Evolutionary conservation across 2,329 filamentous ascomycete genomes (phyloP).

Genomic region (Exophiala aquamarina): DNA sequence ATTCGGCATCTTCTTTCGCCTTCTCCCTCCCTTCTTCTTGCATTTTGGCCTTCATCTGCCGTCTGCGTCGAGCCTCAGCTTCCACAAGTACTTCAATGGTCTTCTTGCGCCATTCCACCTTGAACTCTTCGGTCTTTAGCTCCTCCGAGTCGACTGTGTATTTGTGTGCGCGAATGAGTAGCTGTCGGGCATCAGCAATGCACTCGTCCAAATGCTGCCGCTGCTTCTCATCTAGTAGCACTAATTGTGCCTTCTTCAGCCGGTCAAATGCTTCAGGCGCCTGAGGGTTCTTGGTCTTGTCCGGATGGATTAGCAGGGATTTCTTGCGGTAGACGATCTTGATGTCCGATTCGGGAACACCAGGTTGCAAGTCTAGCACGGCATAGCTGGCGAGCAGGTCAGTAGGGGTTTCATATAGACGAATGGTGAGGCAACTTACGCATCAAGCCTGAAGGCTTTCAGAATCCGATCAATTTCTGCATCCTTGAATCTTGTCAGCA

Average conservation of each 20-base stretch:
- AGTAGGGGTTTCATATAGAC: slow-evolving; percentile 6
- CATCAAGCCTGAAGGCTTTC: slow-evolving; percentile 79
- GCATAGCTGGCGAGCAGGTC: slow-evolving; percentile 64
- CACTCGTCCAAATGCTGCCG: slow-evolving; percentile 85
- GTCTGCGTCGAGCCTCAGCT: slow-evolving; percentile 78
- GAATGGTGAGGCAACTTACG: slow-evolving; percentile 45
- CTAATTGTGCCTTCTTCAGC: slow-evolving; percentile 88
- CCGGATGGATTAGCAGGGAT: slow-evolving; percentile 97
- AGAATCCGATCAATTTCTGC: slow-evolving; percentile 93
- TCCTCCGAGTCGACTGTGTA: slow-evolving; percentile 89
- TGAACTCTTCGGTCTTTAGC: slow-evolving; percentile 75
- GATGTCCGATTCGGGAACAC: slow-evolving; percentile 93
- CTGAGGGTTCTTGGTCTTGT: slow-evolving; percentile 88
- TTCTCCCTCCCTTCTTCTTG: slow-evolving; percentile 93
- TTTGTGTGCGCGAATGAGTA: slow-evolving; percentile 91
- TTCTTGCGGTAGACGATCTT: slow-evolving; percentile 93
- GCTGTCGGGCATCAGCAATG: slow-evolving; percentile 92
- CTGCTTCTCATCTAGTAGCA: slow-evolving; percentile 91
- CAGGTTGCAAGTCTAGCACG: slow-evolving; percentile 91
- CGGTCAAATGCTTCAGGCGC: slow-evolving; percentile 96
- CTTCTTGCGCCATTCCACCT: slow-evolving; percentile 85
- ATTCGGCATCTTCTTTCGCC: slow-evolving; percentile 79
- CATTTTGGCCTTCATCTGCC: slow-evolving; percentile 91
- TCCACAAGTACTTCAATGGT: slow-evolving; percentile 86
- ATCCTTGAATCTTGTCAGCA: slow-evolving; percentile 58